Conservation (phyloP, 2,329 filamentous ascomycete species). For the Gliomastix tumulicola region DNA sequence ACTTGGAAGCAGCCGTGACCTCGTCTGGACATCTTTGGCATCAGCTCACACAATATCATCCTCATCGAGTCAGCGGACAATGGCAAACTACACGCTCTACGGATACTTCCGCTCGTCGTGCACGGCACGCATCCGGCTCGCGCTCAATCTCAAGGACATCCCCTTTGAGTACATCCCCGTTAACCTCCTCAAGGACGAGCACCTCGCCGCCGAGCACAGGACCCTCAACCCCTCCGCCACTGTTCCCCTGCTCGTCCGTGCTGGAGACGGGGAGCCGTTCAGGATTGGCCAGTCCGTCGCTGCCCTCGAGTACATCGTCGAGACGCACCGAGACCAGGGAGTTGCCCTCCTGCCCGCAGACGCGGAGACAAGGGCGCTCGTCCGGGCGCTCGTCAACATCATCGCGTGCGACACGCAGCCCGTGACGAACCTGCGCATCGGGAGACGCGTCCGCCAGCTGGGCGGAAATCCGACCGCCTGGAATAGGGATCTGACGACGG, state of each 20-base stretch:
- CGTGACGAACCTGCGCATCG: constrained; percentile 28
- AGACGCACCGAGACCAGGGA: constrained; percentile 33
- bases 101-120: constrained; percentile 58
- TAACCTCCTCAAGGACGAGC: constrained; percentile 48
- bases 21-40: too few species aligned
- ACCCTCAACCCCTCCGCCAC: constrained; percentile 44
- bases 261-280: constrained; percentile 15
- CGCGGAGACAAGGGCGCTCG: constrained; percentile 34
- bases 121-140: constrained; percentile 54
- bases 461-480: constrained; percentile 37
- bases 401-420: constrained; percentile 52
- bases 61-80: too few species aligned
- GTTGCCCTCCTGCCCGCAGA: constrained; percentile 39
- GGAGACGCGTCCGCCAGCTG: constrained; percentile 3
- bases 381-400: constrained; percentile 47
- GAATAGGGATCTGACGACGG: constrained; percentile 41
- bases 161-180: constrained; percentile 36
- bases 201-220: constrained; percentile 34
- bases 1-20: too few species aligned
- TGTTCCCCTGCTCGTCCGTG: constrained; percentile 45
- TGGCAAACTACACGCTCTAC: constrained; percentile 36
- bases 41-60: too few species aligned
- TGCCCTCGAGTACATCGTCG: constrained; percentile 56
- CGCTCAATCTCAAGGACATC: constrained; percentile 47
- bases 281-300: constrained; percentile 50